phyloP scores from a whole-genome alignment of 2,329 filamentous ascomycete species.

The Pseudopyricularia cyperi region DNA sequence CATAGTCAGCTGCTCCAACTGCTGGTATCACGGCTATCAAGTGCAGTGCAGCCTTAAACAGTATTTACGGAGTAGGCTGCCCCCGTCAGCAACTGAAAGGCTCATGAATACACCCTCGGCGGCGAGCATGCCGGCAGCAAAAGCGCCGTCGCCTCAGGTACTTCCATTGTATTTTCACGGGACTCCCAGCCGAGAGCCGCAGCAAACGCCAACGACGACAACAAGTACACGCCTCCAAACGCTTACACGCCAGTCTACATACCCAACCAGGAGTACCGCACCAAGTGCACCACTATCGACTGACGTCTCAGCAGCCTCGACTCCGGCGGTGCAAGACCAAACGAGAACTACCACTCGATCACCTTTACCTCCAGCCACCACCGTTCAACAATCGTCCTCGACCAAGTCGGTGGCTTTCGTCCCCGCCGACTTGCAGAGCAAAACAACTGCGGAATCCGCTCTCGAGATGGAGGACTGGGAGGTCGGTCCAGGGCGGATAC shows the following conservation, averaged over 20 bases:
- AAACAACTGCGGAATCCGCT: conserved; percentile 4
- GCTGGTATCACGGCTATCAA: conserved; percentile 14
- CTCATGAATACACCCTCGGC: no score
- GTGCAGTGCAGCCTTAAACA: conserved; percentile 7
- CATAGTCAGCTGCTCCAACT: conserved; percentile 14
- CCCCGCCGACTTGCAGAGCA: neutral
- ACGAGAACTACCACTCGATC: neutral
- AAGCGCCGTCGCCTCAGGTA: no score
- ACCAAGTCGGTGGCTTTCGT: neutral
- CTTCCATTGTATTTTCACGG: no score
- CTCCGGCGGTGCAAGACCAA: neutral
- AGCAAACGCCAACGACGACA: no score
- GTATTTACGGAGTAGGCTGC: conserved; percentile 1
- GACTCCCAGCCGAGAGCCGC: no score
- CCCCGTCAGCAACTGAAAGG: neutral
- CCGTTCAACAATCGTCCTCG: neutral
- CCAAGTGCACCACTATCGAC: neutral
- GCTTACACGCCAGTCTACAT: no score
- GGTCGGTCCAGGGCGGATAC: conserved; percentile 18
- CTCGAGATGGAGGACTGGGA: conserved; percentile 24
- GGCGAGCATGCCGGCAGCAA: no score
- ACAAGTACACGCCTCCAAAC: no score
- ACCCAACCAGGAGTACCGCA: neutral
- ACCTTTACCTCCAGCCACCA: neutral
- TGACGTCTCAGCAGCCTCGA: neutral